Percentiles rank a stretch among this genome's conserved stretches.
phyloP scores from a whole-genome alignment of 176 grass and related monocot species.

The Melocanna baccifera region DNA sequence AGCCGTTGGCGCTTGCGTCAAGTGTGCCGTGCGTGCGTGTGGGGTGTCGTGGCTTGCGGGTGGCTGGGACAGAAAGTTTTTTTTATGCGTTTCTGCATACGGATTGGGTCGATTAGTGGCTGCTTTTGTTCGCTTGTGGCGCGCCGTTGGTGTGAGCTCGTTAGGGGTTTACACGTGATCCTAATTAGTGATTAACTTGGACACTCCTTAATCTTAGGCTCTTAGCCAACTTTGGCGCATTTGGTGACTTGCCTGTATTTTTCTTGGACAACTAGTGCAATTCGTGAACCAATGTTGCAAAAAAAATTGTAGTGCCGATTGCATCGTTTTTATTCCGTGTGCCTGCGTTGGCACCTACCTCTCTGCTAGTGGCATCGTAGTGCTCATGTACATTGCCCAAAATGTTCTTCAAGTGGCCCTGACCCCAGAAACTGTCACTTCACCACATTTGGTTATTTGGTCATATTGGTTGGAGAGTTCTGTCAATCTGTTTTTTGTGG shows the following conservation, averaged over 20 bases:
- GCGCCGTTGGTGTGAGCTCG: background rate
- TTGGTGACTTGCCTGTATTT: background rate
- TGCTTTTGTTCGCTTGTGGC: conserved; percentile 8
- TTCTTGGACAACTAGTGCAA: background rate
- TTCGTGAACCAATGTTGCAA: background rate
- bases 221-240: background rate
- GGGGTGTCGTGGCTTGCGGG: background rate
- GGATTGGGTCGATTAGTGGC: conserved; percentile 13
- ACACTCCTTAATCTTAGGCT: background rate
- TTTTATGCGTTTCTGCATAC: background rate
- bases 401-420: background rate
- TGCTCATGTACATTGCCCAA: background rate
- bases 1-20: background rate
- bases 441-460: background rate
- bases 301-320: background rate
- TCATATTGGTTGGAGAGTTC: conserved; percentile 3
- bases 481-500: background rate
- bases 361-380: background rate
- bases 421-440: background rate
- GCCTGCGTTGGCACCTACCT: background rate
- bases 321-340: background rate
- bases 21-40: background rate
- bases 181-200: background rate
- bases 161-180: background rate
- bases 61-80: background rate